Base-by-base conservation (phyloP, 441 rosid species). In the Kokia cookei region DNA sequence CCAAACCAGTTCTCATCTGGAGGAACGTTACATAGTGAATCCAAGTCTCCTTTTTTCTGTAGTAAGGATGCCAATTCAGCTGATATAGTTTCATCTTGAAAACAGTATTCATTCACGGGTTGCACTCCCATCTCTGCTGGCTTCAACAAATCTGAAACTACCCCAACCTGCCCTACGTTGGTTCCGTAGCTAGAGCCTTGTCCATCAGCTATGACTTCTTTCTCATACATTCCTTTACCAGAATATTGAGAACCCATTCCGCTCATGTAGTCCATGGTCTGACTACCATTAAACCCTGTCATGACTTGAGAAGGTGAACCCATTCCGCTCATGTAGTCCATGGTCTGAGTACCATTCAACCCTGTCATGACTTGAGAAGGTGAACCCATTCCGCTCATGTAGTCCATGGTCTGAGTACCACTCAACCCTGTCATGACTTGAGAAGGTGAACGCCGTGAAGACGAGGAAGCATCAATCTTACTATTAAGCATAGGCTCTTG, bases 391-490 rank as follows among this genome's bases (percentile, higher is more conserved):
- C 66, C 65, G 45, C 32, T 47, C 64, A 65, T 35, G 64, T 67
- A 59, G 45, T 73, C 70, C 60, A 48, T 29, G 19, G 69, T 47
- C 63, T 76, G 77, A 79, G 61, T 17, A 8, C 61, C 48, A 76
- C 55, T 72, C 19, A 61, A 54, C 37, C 61, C 72, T 54, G 68
- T 73, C 76, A 50, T 29, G 59, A 60, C 43, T 40, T 65, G 79
- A 70, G 75, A 71, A 76, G 76, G 64, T 73, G 70, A 35, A 57
- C 22, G 51, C 62, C 65, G 67, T 26, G 77, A 63, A 71, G 68
- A 57, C 5, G 64, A 26, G 40, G 54, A 62, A 53, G 74, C 76
- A 67, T 19, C 14, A n/a, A 32, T 37, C 27, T 47, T 27, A 54
- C 73, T 40, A 54, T 63, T 37, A 14, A 76, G 69, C 48, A 22